These are phyloP conservation scores for Rheum nobile DNA, from an alignment of 148 eudicot genomes.

Conservation along the genomic window DNA sequence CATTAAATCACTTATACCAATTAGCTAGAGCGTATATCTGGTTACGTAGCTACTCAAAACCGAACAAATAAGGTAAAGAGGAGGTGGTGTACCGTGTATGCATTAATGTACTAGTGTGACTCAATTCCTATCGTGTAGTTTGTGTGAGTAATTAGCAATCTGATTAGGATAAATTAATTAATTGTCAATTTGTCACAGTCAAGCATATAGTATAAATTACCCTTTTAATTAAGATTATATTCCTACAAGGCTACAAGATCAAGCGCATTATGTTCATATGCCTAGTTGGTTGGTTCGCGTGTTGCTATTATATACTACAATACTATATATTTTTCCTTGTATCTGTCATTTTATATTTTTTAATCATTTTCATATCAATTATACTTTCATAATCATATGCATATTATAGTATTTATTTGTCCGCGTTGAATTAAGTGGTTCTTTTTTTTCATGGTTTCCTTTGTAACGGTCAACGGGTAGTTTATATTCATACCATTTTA, in stretches of 20 bases:
- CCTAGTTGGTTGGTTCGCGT: not conserved
- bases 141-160: not conserved
- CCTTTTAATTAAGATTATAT: not conserved
- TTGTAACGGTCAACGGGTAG: not conserved
- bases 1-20: no score
- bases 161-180: not conserved
- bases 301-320: not conserved
- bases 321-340: not conserved
- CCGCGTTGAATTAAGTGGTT: not conserved
- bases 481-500: not conserved
- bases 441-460: not conserved
- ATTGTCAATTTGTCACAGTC: not conserved
- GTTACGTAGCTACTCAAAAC: no score
- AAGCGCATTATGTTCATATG: not conserved
- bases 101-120: no score
- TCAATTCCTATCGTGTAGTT: no score
- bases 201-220: not conserved
- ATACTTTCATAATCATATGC: not conserved
- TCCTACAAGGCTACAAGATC: not conserved
- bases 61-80: no score
- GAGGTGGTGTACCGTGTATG: no score
- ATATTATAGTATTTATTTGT: not conserved
- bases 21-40: no score
- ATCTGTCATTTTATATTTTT: not conserved
- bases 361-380: not conserved